phyloP scores from a whole-genome alignment of 495 filamentous ascomycete genomes.

The Terfezia boudieri region DNA sequence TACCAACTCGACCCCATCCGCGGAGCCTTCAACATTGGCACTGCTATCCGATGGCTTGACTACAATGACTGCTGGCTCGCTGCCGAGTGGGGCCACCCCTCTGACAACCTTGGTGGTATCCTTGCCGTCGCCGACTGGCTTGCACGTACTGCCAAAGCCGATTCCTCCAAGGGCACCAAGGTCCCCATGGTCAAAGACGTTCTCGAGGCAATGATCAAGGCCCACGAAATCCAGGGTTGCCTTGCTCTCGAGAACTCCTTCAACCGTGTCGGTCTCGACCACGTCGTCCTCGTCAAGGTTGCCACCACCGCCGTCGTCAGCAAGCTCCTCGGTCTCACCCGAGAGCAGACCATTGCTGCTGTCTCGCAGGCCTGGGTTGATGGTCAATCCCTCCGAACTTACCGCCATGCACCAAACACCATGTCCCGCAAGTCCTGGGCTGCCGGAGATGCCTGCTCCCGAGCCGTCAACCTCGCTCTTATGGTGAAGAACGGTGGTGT shows the following conservation, averaged over 20 bases:
- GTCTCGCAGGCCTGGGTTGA: constrained; percentile 96
- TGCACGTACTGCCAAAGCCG: constrained; percentile 81
- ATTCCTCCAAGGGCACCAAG: constrained; percentile 45
- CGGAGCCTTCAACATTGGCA: constrained; percentile 94
- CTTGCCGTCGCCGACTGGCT: constrained; percentile 94
- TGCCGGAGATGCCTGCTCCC: constrained; percentile 90
- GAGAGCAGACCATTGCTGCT: constrained; percentile 81
- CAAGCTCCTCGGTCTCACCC: constrained; percentile 74
- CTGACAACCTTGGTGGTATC: constrained; percentile 90
- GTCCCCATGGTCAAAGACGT: constrained; percentile 56
- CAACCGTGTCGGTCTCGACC: constrained; percentile 95
- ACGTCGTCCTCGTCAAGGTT: constrained; percentile 95
- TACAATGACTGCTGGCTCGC: constrained; percentile 99
- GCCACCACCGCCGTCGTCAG: constrained; percentile 83
- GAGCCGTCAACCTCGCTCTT: constrained; percentile 78
- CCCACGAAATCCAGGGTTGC: constrained; percentile 97
- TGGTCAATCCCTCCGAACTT: constrained; percentile 85
- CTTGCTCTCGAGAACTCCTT: constrained; percentile 90
- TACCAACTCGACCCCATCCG: constrained; percentile 91
- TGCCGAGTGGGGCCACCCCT: constrained; percentile 96
- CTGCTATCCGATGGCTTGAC: constrained; percentile 96
- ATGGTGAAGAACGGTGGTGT: constrained; percentile 85
- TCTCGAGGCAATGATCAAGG: constrained; percentile 97
- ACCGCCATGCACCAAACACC: constrained; percentile 92
- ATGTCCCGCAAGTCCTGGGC: constrained; percentile 99